Evolutionary conservation across 2,329 filamentous ascomycete species (phyloP).

Genomic region (Anthostomella pinea): DNA sequence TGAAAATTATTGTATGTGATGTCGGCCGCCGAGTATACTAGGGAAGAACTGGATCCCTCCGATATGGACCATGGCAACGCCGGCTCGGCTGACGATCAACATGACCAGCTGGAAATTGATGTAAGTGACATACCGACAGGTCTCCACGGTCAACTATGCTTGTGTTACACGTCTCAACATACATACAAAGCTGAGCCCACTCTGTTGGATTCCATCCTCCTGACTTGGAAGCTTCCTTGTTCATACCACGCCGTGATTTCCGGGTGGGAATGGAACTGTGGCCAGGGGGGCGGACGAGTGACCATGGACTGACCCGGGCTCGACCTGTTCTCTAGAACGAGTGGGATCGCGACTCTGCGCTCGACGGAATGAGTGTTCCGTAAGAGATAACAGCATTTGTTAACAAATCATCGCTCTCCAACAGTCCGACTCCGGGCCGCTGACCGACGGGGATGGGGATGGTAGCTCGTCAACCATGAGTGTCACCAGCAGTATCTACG

Average conservation of each 20-base stretch:
- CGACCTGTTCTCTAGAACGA: slow-evolving; percentile 7
- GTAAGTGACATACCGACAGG: slow-evolving; percentile 11
- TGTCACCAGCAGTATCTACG: slow-evolving; percentile 19
- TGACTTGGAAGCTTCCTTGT: too few relatives aligned
- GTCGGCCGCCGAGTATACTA: too few relatives aligned
- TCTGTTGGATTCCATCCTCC: too few relatives aligned
- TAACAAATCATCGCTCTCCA: background rate
- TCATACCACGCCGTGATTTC: too few relatives aligned
- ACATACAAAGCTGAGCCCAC: too few relatives aligned
- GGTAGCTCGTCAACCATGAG: slow-evolving; percentile 22
- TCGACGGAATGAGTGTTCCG: slow-evolving; percentile 23
- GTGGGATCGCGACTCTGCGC: slow-evolving; percentile 23
- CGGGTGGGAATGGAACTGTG: too few relatives aligned
- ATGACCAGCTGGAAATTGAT: slow-evolving; percentile 14
- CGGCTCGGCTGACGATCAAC: slow-evolving; percentile 5
- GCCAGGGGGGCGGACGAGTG: slow-evolving; percentile 1
- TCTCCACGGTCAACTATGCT: too few relatives aligned
- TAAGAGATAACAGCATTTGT: slow-evolving; percentile 13
- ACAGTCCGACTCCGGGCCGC: background rate
- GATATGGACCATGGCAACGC: background rate
- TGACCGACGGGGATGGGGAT: slow-evolving; percentile 2
- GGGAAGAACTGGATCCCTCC: too few relatives aligned
- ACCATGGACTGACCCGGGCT: background rate
- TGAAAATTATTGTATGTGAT: too few relatives aligned
- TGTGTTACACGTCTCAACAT: too few relatives aligned